These are phyloP conservation scores for Triticum urartu DNA, from an alignment of 176 grass and related monocot genomes.

Conservation along the genomic window DNA sequence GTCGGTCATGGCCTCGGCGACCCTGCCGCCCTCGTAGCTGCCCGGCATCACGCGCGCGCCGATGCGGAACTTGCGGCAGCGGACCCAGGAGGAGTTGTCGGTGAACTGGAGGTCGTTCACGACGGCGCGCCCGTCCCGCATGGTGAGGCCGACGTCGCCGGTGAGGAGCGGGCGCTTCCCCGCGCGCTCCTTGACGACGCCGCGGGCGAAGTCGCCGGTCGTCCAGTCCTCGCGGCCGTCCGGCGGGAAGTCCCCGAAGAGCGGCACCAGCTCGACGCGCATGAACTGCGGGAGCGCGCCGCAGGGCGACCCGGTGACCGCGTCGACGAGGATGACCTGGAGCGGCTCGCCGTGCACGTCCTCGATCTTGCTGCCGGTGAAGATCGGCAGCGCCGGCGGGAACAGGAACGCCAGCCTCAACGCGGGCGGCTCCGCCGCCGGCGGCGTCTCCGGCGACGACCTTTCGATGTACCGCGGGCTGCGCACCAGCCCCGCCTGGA, in stretches of 20 bases:
- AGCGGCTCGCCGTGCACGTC: constrained; percentile 29
- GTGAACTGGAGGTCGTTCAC: constrained; percentile 81
- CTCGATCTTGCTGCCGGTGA: constrained; percentile 85
- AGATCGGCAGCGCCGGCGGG: constrained; percentile 48
- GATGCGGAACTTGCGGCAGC: constrained; percentile 77
- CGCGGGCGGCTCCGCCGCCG: neutral
- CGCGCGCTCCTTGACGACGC: constrained; percentile 52
- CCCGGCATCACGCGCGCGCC: constrained; percentile 48
- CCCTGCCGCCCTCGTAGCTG: constrained; percentile 34
- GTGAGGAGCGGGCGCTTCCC: constrained; percentile 85
- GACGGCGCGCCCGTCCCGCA: constrained; percentile 41
- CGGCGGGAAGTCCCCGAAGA: constrained; percentile 60
- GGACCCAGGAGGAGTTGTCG: constrained; percentile 84
- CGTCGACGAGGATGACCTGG: constrained; percentile 56
- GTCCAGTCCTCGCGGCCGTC: constrained; percentile 54
- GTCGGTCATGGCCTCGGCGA: constrained; percentile 71
- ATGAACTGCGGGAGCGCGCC: constrained; percentile 21
- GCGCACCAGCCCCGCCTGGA: constrained; percentile 56
- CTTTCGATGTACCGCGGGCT: constrained; percentile 42
- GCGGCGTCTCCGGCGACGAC: constrained; percentile 26
- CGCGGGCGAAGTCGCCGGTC: constrained; percentile 42
- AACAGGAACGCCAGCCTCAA: constrained; percentile 55
- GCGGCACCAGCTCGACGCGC: constrained; percentile 68
- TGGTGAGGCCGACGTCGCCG: constrained; percentile 58
- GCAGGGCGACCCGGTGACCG: neutral